These are phyloP conservation scores for Clarireedia homoeocarpa DNA, from an alignment of 2,329 filamentous ascomycete genomes.

Conservation along the genomic window DNA sequence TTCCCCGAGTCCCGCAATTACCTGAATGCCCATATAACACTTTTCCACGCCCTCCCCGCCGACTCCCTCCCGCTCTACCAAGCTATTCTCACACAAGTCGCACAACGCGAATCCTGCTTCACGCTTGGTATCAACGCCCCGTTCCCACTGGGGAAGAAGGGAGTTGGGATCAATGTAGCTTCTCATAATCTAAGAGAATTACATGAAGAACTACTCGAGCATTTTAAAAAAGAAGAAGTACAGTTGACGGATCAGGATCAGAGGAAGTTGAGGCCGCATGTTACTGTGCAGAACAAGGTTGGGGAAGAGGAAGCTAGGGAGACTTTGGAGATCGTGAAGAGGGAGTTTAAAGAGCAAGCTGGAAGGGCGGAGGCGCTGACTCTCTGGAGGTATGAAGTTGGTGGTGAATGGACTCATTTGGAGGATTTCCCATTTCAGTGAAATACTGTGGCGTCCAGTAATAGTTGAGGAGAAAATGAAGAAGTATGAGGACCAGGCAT, in stretches of 20 bases:
- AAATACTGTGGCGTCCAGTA: background rate
- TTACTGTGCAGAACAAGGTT: conserved; percentile 11
- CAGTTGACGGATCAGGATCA: conserved; percentile 9
- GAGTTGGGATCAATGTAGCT: background rate
- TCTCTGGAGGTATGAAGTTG: conserved; percentile 11
- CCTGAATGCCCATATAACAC: conserved; percentile 9
- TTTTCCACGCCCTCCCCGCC: conserved; percentile 9
- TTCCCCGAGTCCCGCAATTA: conserved; percentile 4
- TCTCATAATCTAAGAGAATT: background rate
- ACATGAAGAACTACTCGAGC: background rate
- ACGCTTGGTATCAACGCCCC: conserved; percentile 1
- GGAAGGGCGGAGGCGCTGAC: conserved; percentile 4
- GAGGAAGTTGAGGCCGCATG: conserved; percentile 3
- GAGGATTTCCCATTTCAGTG: conserved; percentile 5
- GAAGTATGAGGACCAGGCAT: too few species aligned
- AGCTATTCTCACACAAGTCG: background rate
- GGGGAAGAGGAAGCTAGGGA: conserved; percentile 3
- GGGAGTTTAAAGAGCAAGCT: background rate
- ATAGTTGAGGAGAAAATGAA: too few species aligned
- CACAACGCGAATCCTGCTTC: conserved; percentile 1
- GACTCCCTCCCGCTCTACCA: background rate
- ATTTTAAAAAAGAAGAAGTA: background rate
- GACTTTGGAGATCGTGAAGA: background rate
- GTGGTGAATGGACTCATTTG: conserved; percentile 8
- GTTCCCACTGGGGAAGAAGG: background rate